These are phyloP conservation scores for Cochlearia excelsa DNA, from an alignment of 345 rosid genomes.

Conservation along the genomic window DNA sequence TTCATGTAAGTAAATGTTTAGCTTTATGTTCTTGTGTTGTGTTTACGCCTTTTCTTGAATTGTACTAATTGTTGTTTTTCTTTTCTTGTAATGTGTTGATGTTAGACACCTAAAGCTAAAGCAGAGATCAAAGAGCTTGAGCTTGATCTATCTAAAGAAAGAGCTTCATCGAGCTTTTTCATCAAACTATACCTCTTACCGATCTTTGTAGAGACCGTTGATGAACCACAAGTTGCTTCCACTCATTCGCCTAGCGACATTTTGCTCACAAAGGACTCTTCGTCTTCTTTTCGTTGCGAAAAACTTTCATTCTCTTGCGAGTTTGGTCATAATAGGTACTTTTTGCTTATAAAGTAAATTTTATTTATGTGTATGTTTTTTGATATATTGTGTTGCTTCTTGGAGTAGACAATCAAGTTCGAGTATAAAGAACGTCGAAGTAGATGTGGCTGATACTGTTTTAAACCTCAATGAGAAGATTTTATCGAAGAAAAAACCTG, in stretches of 20 bases:
- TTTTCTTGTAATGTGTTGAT: slow-evolving; percentile 16
- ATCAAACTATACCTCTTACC: slow-evolving; percentile 69
- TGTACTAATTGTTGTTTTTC: background rate
- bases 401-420: slow-evolving; percentile 74
- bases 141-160: slow-evolving; percentile 75
- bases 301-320: slow-evolving; percentile 75
- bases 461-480: slow-evolving; percentile 67
- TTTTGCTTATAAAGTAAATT: slow-evolving; percentile 3
- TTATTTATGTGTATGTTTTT: background rate
- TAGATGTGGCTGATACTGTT: slow-evolving; percentile 58
- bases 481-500: slow-evolving; percentile 49
- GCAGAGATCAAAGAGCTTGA: slow-evolving; percentile 71
- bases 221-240: slow-evolving; percentile 52
- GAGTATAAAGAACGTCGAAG: slow-evolving; percentile 59
- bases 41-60: background rate
- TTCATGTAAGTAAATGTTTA: slow-evolving; percentile 48
- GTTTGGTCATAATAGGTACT: slow-evolving; percentile 80
- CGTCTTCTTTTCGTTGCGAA: slow-evolving; percentile 46
- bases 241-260: slow-evolving; percentile 49
- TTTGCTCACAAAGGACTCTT: slow-evolving; percentile 44
- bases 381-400: slow-evolving; percentile 10
- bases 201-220: slow-evolving; percentile 54
- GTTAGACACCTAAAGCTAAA: slow-evolving; percentile 70
- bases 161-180: slow-evolving; percentile 52
- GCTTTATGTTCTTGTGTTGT: too few species aligned